Base-by-base conservation (phyloP, 2,329 filamentous ascomycete species). In the Pseudophaeomoniella oleicola region DNA sequence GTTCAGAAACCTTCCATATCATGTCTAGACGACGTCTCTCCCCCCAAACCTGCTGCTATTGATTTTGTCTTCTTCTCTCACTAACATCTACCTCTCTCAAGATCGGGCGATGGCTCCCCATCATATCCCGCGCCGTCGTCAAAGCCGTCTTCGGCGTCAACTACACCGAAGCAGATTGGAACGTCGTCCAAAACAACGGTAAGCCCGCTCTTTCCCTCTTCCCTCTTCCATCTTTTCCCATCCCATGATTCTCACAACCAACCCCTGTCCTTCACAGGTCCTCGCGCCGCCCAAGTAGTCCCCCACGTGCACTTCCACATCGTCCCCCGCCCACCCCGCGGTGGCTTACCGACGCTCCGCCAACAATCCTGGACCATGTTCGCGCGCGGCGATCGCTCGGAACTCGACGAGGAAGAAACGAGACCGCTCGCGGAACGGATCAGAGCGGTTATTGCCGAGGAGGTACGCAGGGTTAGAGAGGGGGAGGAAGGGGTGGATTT, bases 121-220 rank as follows among this genome's bases (percentile, higher is more conserved):
- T 64, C 10, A 44, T 64, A 63, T 69, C 93, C 17, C 76, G 83
- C 19, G 57, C 88, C 3, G 63, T 94, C 2, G 82, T 81, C 13
- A 64, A 72, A 14, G 81, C 82, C 0, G 67, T 94, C 27, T 70
- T 75, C 19, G 58, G 37, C 47, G 56, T 41, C 48, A 57, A 39
- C 39, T 51, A 42, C 14, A 27, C 13, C 14, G 52, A 59, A 32
- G 52, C 46, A 35, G 87, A 94, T 60, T 96, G 88, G 81, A 98
- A 98, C 57, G 76, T 96, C 18, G 84, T 96, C 38, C 88, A 96
- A 63, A 96, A 96, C 55, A 96, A 94, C 49, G 85, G 71, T 72
- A 47, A 32, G 55, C 56, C 37, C 31, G 32, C 34, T 37, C 14
- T 13, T 36, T 19, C 16, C 11, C 15, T 30, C 15, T 29, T 15